Conservation (phyloP, 108 stramenopile genomes). For the Pseudonitzschia multistriata region DNA sequence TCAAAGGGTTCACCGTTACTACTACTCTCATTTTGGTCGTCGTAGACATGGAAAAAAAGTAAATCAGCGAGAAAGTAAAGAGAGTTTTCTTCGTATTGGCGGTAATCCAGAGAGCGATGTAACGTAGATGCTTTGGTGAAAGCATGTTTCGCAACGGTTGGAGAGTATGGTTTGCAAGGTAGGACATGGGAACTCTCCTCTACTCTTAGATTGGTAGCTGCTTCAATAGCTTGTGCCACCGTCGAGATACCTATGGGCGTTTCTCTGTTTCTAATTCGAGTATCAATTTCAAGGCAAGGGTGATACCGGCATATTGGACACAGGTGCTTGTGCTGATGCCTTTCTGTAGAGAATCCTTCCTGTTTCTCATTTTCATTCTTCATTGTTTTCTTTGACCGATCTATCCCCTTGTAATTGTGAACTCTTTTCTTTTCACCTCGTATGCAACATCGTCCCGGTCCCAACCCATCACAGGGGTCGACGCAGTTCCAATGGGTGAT, state of each 20-base stretch:
- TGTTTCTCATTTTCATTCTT: not conserved
- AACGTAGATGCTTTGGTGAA: conserved; percentile 58
- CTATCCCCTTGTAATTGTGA: not conserved
- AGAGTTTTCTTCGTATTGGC: conserved; percentile 46
- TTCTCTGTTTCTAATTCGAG: not conserved
- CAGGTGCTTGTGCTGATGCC: not conserved
- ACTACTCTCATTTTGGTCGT: conserved; percentile 1
- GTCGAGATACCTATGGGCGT: conserved; percentile 2
- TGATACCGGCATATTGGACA: conserved; percentile 30
- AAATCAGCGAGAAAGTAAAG: conserved; percentile 55
- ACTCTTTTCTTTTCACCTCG: not conserved
- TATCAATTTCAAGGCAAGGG: conserved; percentile 4
- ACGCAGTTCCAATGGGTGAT: conserved; percentile 70
- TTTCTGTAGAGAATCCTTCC: not conserved
- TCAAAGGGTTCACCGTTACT: conserved; percentile 15
- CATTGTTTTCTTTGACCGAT: not conserved
- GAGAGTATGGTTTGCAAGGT: conserved; percentile 11
- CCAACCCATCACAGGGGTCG: conserved; percentile 50
- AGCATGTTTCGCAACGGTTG: conserved; percentile 30
- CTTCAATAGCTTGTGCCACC: conserved; percentile 31
- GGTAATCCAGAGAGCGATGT: conserved; percentile 41
- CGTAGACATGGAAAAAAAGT: conserved; percentile 66
- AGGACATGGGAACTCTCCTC: conserved; percentile 16
- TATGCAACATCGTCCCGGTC: conserved; percentile 48
- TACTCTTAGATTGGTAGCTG: conserved; percentile 33